These are phyloP conservation scores for Acanthamoeba lenticulata DNA, from an alignment of 208 protist genomes.

Conservation along the genomic window DNA sequence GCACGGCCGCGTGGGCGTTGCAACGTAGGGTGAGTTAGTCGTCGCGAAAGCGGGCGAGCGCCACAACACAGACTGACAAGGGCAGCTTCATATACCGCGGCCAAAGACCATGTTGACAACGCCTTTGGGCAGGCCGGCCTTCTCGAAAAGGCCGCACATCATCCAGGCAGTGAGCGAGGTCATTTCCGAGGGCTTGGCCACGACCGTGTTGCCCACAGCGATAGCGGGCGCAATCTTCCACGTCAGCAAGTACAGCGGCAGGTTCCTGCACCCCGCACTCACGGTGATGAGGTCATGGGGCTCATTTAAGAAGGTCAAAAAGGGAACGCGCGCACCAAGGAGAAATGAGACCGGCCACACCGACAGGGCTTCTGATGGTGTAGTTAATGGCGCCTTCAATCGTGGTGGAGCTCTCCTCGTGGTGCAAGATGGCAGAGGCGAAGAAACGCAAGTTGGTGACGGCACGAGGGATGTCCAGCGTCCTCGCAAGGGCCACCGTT, in stretches of 20 bases:
- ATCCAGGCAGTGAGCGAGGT: conserved; percentile 85
- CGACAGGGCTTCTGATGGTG: conserved; percentile 80
- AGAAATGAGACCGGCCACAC: conserved; percentile 85
- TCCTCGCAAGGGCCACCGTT: conserved; percentile 76
- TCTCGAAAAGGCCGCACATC: conserved; percentile 76
- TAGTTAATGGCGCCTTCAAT: conserved; percentile 84
- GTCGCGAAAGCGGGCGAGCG: background rate
- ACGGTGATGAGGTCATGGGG: background rate
- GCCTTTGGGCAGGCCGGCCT: conserved; percentile 83
- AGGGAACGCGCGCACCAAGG: conserved; percentile 80
- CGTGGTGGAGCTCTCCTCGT: conserved; percentile 58
- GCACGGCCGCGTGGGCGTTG: background rate
- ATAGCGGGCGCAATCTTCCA: conserved; percentile 90
- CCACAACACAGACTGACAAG: too few species aligned
- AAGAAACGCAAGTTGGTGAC: conserved; percentile 87
- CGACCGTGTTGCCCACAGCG: conserved; percentile 76
- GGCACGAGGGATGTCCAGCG: conserved; percentile 84
- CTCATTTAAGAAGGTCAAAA: background rate
- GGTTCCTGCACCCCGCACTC: conserved; percentile 71
- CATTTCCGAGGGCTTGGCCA: conserved; percentile 88
- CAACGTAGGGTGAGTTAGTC: background rate
- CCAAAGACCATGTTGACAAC: conserved; percentile 87
- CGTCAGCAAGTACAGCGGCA: conserved; percentile 89
- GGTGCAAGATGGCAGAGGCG: conserved; percentile 78
- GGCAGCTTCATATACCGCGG: background rate